These are phyloP conservation scores for Euptelea pleiosperma DNA, from an alignment of 164 flowering plant genomes.

Conservation along the genomic window DNA sequence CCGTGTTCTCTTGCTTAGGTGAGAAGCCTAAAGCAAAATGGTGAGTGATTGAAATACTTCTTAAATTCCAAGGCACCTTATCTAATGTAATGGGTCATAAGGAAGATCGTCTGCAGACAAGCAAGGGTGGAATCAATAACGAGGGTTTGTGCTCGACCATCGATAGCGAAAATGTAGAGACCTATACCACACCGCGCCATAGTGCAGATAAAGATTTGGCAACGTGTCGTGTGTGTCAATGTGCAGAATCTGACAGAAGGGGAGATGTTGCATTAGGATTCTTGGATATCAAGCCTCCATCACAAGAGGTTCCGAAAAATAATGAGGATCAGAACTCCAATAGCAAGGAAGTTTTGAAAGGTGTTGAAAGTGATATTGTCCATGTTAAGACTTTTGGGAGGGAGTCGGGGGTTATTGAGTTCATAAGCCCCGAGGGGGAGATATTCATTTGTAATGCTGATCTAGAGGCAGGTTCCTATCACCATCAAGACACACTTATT, in stretches of 20 bases:
- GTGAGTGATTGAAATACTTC: slow-evolving; percentile 5
- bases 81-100: slow-evolving; percentile 23
- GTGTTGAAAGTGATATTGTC: slow-evolving; percentile 20
- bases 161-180: slow-evolving; percentile 27
- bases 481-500: slow-evolving; percentile 48
- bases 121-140: slow-evolving; percentile 16
- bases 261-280: slow-evolving; percentile 79
- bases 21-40: slow-evolving; percentile 7
- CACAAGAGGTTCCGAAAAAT: slow-evolving; percentile 22
- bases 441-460: slow-evolving; percentile 73
- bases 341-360: slow-evolving; percentile 17
- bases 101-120: slow-evolving; percentile 18
- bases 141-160: slow-evolving; percentile 19
- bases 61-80: neutral
- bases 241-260: slow-evolving; percentile 78
- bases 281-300: slow-evolving; percentile 59
- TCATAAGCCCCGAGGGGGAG: slow-evolving; percentile 80
- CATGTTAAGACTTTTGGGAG: slow-evolving; percentile 15
- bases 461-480: slow-evolving; percentile 57
- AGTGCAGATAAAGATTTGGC: slow-evolving; percentile 52
- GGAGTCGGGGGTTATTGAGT: slow-evolving; percentile 49
- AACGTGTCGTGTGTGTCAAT: slow-evolving; percentile 91
- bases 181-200: slow-evolving; percentile 21
- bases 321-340: slow-evolving; percentile 27
- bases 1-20: neutral